Evolutionary conservation across 441 rosid genomes (phyloP), one percentile per base, ranked within the genome.

Genomic region (Eruca vesicaria): DNA sequence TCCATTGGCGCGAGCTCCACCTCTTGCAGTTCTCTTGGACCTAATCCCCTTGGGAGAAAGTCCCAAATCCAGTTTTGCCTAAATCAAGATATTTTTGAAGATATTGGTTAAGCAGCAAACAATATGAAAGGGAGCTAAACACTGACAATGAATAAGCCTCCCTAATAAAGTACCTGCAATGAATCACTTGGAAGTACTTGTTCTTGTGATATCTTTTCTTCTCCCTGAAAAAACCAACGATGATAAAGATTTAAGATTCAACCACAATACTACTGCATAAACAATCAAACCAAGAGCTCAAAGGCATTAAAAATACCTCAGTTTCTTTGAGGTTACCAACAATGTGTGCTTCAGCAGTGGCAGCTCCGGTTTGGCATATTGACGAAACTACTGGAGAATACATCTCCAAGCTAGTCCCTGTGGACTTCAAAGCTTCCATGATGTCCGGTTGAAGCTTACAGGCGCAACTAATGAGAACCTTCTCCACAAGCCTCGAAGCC

Each of bases 361-460:
- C 55, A 48, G 55, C 21, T 68, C 75, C 79, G 64, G 64, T 82
- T 79, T 76, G 80, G 63, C 86, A 91, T 63, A 90, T 74, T 52
- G 79, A 79, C 45, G 82, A 78, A 66, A 94, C 84, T 33, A 89
- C 70, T 21, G 89, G 79, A 77, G 90, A 80, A 84, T 88, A 90
- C 63, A 85, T 81, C 53, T 86, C 86, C 81, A 89, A 73, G 74
- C 81, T 71, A 76, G 81, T 69, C 56, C 79, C 82, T 32, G 53
- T 66, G 41, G 81, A 85, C 57, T 80, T 79, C 73, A 89, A 77
- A 32, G 87, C 89, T 78, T 86, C 85, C 81, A 80, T 74, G 75
- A 92, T 83, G 80, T 74, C 67, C 7, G 88, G 84, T 80, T 76
- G 82, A 72, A 94, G 88, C 82, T 86, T 90, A 69, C 76, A 28